Evolutionary conservation across 352 stramenopile species (phyloP), one percentile per base, ranked within the genome.

Genomic region (Pythium apleroticum): DNA sequence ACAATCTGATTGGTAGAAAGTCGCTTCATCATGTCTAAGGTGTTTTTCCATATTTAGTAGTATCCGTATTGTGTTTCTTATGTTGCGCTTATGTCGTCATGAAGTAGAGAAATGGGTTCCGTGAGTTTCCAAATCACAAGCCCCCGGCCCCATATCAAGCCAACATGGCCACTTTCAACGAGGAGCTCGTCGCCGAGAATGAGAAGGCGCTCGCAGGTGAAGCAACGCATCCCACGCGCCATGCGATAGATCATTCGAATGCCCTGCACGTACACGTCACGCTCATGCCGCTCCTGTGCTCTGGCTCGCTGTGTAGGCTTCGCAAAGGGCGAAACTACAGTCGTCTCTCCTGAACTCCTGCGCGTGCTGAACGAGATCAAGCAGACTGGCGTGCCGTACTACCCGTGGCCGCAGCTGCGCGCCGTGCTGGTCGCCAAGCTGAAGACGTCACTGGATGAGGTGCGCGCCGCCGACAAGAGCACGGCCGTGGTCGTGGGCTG

Each of bases 381-480:
- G 11, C 58, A 66, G 43, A 91, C 79, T n/a, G 86, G 86, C 28
- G 71, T 93, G 33, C 74, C 81, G 5, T 80, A 75, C 63, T 92
- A 95, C 74, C 71, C 76, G 52, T 95, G 86, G 86, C 60, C 65
- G 31, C 82, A 92, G 58, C 73, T 95, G 62, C 88, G 86, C 67
- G 61, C 72, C 46, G 65, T 95, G 62, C 73, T 95, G 28, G 48
- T 80, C 15, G 70, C 68, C 37, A 79, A 86, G 59, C 71, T 93
- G 31, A 77, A 89, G 57, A 35, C 66, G 14, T 63, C 82, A 39
- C 73, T 95, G 48, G 81, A 90, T 55, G 60, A 68, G 9, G 78
- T 92, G 68, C 78, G 82, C 49, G 75, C 74, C 19, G 68, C 70
- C 28, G 76, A 87, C 56, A 71, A 68, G 31, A 66, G 61, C 52